Evolutionary conservation across 345 rosid genomes (phyloP).

Genomic region (Heritiera fomes): DNA sequence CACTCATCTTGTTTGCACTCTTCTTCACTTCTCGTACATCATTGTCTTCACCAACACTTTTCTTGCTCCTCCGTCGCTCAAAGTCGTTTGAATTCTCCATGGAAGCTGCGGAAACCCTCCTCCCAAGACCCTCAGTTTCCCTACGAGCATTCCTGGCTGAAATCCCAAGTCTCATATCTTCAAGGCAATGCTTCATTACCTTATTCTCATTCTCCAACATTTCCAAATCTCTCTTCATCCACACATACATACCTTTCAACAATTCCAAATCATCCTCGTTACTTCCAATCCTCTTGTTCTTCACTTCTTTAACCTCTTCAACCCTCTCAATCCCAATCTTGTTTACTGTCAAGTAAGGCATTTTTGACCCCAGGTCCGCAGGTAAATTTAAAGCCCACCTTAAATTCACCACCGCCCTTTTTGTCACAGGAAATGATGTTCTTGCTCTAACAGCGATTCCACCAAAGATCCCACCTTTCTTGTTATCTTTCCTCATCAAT

Average conservation of each 20-base stretch:
- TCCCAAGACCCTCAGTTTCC: slow-evolving; percentile 30
- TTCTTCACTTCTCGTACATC: slow-evolving; percentile 32
- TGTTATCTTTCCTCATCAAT: slow-evolving; percentile 27
- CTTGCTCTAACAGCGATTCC: slow-evolving; percentile 50
- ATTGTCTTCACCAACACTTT: slow-evolving; percentile 31
- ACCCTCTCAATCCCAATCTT: slow-evolving; percentile 55
- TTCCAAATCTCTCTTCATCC: slow-evolving; percentile 63
- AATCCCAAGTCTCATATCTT: slow-evolving; percentile 42
- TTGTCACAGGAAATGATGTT: slow-evolving; percentile 51
- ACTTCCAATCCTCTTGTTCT: slow-evolving; percentile 21
- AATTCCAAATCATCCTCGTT: slow-evolving; percentile 43
- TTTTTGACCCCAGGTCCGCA: slow-evolving; percentile 27
- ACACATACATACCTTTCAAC: slow-evolving; percentile 50
- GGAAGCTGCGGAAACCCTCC: slow-evolving; percentile 24
- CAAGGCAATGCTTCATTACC: slow-evolving; percentile 47
- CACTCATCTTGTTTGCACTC: slow-evolving; percentile 28
- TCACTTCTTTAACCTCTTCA: slow-evolving; percentile 41
- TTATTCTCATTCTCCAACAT: slow-evolving; percentile 51
- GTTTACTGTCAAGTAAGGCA: slow-evolving; percentile 58
- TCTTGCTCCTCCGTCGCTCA: slow-evolving; percentile 41
- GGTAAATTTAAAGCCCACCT: slow-evolving; percentile 55
- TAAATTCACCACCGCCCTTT: slow-evolving; percentile 39
- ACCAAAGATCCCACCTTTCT: slow-evolving; percentile 30
- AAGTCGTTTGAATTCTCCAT: slow-evolving; percentile 37
- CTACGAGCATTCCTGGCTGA: slow-evolving; percentile 21